A percentile compares a stretch with the other conserved stretches of the same genome.
These are phyloP conservation scores for Solanum chiquidenum DNA, from an alignment of 257 asterid species.

Conservation along the genomic window DNA sequence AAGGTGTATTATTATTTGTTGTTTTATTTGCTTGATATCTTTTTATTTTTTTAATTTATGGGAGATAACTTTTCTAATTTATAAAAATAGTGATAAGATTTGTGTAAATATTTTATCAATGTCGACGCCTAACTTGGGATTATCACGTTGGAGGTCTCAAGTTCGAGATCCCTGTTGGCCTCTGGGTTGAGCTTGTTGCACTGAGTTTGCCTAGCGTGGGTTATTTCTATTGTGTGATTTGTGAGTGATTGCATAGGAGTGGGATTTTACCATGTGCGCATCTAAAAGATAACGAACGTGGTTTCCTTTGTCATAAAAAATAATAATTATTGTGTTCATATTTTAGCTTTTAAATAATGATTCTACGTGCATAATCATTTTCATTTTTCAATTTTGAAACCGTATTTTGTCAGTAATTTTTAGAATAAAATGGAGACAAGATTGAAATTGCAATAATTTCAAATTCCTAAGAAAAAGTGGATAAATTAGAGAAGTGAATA, in stretches of 20 bases:
- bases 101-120: no score
- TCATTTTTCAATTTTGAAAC: neutral
- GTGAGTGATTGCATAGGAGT: rapidly evolving
- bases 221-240: no score
- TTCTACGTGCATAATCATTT: no score
- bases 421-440: neutral
- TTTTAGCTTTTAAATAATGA: no score
- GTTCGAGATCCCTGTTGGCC: rapidly evolving
- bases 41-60: no score
- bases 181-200: rapidly evolving
- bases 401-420: neutral
- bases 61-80: no score
- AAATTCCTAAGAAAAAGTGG: neutral
- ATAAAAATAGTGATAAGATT: no score
- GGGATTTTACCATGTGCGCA: rapidly evolving
- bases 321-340: neutral
- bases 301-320: no score
- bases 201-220: rapidly evolving
- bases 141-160: rapidly evolving
- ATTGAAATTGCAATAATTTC: neutral
- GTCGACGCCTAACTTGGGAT: no score
- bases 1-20: no score
- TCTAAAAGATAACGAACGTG: rapidly evolving
- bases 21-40: no score
- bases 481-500: neutral